Base-by-base conservation (phyloP, 2,329 filamentous ascomycete genomes). In the Didymella lethalis region DNA sequence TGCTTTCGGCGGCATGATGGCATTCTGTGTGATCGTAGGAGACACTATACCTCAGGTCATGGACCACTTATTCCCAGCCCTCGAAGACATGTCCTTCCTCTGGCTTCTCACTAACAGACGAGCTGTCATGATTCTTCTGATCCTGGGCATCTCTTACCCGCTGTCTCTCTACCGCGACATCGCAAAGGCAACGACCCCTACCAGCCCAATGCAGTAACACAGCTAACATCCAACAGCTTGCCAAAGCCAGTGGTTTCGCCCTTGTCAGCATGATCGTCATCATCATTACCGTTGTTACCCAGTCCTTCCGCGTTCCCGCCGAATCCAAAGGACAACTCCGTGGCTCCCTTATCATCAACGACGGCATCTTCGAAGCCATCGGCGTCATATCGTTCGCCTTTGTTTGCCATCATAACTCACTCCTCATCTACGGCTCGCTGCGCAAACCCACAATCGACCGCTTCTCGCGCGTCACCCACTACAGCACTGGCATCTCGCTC, bases 1-100 rank as follows among this genome's bases (percentile, higher is more conserved):
- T 83, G 95, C 95, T 2, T 99, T 98, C 81, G 95, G 95, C 56
- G 95, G 95, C 64, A 99, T 99, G 95, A 88, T 99, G 55, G 95
- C 95, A 14, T 99, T 98, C 77, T 95, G 93, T 66, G 93, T 99
- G 71, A 97, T 99, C 71, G 91, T 99, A 10, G 95, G 95, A 59
- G 95, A 99, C 77, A 93, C 92, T 0, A 97, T 99, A 73, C 95
- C 95, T 3, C 92, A 93, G 75, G 95, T 99, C 47, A 77, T 98
- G 70, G 80, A 84, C 47, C 92, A 93, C 4, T 78, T 97, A 5
- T 97, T 94, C 81, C 93, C 95, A 0, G 86, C 86, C 2, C 75
- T 98, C 59, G 79, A 81, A 38, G 82, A 88, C 29, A 87, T 90
- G 75, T 88, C 92, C 0, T 90, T 97, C 23, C 77, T 98, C 18